Percentiles rank a stretch among this genome's conserved stretches.
Conservation (phyloP, 805 yeast species). For the Metschnikowia drakensbergensis region DNA sequence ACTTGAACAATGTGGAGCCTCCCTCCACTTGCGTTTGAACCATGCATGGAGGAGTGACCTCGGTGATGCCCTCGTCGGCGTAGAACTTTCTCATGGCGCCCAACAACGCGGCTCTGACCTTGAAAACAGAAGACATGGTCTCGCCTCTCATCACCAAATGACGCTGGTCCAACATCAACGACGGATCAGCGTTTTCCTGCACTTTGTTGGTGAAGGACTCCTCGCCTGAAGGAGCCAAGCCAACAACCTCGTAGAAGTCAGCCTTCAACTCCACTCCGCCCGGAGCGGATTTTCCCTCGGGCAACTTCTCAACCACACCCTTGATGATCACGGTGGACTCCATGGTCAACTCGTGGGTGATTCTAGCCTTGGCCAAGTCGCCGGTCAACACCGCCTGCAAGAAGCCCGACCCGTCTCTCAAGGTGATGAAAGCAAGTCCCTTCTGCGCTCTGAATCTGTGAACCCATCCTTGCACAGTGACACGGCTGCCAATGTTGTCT, state of each 20-base stretch:
- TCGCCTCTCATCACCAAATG: slow-evolving; percentile 97
- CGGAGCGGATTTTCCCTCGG: slow-evolving; percentile 96
- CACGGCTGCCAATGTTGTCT: slow-evolving; percentile 62
- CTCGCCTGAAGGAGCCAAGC: slow-evolving; percentile 94
- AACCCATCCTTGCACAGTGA: slow-evolving; percentile 87
- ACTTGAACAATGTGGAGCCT: slow-evolving; percentile 90
- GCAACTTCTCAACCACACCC: slow-evolving; percentile 79
- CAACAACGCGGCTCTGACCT: slow-evolving; percentile 82
- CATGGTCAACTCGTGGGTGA: slow-evolving; percentile 77
- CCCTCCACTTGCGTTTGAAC: slow-evolving; percentile 99
- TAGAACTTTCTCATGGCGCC: slow-evolving; percentile 72
- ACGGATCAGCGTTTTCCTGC: slow-evolving; percentile 91
- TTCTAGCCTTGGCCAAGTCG: slow-evolving; percentile 86
- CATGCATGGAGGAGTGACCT: slow-evolving; percentile 99
- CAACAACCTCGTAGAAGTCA: slow-evolving; percentile 85
- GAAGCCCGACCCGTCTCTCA: slow-evolving; percentile 94
- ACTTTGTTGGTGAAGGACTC: slow-evolving; percentile 93
- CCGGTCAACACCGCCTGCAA: slow-evolving; percentile 86
- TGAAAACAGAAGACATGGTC: slow-evolving; percentile 86
- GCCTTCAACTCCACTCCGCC: slow-evolving; percentile 93
- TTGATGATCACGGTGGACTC: slow-evolving; percentile 79
- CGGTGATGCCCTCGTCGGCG: slow-evolving; percentile 68
- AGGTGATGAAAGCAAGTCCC: slow-evolving; percentile 83
- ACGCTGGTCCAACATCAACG: slow-evolving; percentile 88
- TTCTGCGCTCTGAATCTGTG: slow-evolving; percentile 93